phyloP scores from a whole-genome alignment of 2,329 filamentous ascomycete genomes.

The Exserohilum rostratum region DNA sequence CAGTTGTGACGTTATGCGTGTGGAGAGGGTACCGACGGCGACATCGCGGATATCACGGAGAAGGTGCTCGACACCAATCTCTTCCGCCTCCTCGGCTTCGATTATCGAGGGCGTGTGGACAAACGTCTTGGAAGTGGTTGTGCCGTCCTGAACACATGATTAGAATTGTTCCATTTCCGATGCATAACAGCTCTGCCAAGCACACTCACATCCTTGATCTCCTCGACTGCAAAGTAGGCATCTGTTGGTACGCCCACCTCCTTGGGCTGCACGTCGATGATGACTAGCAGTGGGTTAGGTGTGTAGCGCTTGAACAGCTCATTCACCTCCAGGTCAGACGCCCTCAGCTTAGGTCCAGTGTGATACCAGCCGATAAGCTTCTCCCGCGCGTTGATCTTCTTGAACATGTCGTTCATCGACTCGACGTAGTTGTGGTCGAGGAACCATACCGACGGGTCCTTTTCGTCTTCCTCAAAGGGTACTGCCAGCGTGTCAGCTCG shows the following conservation, averaged over 20 bases:
- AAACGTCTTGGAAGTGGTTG: slow-evolving; percentile 94
- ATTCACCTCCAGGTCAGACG: slow-evolving; percentile 98
- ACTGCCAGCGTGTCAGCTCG: slow-evolving; percentile 61
- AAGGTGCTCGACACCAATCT: slow-evolving; percentile 97
- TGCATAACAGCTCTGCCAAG: background rate
- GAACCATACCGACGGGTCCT: slow-evolving; percentile 98
- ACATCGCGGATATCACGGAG: slow-evolving; percentile 98
- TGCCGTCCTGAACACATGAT: slow-evolving; percentile 74
- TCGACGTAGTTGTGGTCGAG: slow-evolving; percentile 99
- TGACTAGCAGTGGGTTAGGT: slow-evolving; percentile 92
- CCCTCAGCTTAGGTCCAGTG: slow-evolving; percentile 93
- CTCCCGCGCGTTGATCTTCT: slow-evolving; percentile 98
- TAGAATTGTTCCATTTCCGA: background rate
- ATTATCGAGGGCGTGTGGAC: slow-evolving; percentile 98
- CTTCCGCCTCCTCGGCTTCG: slow-evolving; percentile 97
- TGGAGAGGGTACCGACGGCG: slow-evolving; percentile 93
- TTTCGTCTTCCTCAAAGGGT: slow-evolving; percentile 98
- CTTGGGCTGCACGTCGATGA: slow-evolving; percentile 98
- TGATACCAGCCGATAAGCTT: slow-evolving; percentile 99
- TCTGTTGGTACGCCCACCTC: slow-evolving; percentile 97
- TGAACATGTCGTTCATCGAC: slow-evolving; percentile 99
- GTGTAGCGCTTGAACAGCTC: slow-evolving; percentile 99
- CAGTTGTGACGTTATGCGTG: slow-evolving; percentile 94
- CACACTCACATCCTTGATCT: slow-evolving; percentile 92
- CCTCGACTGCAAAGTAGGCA: slow-evolving; percentile 98